Evolutionary conservation across 2,329 filamentous ascomycete genomes (phyloP).

Genomic region (Onygenales sp.): DNA sequence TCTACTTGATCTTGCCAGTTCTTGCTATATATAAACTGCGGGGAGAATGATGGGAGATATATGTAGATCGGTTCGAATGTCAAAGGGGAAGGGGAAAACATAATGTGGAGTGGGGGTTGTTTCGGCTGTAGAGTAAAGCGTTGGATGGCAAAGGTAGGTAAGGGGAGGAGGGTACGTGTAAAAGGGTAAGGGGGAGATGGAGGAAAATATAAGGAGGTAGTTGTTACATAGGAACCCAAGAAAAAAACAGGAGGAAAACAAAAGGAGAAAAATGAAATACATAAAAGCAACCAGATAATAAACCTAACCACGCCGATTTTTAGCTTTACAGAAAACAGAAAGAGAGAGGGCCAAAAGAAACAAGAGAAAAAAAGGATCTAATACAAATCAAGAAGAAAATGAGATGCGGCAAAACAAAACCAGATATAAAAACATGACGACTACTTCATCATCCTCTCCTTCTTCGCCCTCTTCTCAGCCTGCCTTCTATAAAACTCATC

Average conservation of each 20-base stretch:
- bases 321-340: background rate
- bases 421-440: background rate
- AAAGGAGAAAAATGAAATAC: background rate
- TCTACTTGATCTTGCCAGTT: too few relatives aligned
- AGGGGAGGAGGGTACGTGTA: too few relatives aligned
- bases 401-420: background rate
- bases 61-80: too few relatives aligned
- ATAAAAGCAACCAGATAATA: background rate
- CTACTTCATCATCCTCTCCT: background rate
- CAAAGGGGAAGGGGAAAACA: too few relatives aligned
- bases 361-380: background rate
- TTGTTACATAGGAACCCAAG: too few relatives aligned
- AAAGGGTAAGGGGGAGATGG: too few relatives aligned
- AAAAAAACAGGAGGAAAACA: background rate
- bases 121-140: too few relatives aligned
- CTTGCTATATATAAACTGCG: too few relatives aligned
- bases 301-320: background rate
- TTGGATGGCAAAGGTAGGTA: too few relatives aligned
- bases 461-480: slow-evolving; percentile 1
- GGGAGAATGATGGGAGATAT: too few relatives aligned
- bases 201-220: too few relatives aligned
- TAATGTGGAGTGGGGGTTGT: too few relatives aligned
- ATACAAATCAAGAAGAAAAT: background rate
- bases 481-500: slow-evolving; percentile 8
- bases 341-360: background rate